A percentile compares a stretch with the other conserved stretches of the same genome.
phyloP scores from a whole-genome alignment of 345 rosid genomes.

The Abelmoschus esculentus region DNA sequence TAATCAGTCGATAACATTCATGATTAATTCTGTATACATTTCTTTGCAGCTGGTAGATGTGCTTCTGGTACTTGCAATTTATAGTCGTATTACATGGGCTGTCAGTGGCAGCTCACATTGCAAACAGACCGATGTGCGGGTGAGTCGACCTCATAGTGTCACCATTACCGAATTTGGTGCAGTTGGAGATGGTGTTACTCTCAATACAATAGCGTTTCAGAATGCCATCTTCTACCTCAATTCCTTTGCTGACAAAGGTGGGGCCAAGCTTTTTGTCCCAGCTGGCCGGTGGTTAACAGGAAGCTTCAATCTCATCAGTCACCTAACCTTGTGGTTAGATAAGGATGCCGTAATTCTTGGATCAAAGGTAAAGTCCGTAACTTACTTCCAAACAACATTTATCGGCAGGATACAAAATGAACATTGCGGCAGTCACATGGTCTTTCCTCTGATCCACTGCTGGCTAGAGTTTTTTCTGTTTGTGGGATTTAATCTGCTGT shows the following conservation, averaged over 20 bases:
- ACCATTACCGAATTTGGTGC: constrained; percentile 96
- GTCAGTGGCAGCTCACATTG: constrained; percentile 48
- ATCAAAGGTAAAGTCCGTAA: constrained; percentile 53
- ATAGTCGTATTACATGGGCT: constrained; percentile 40
- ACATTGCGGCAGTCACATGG: neutral
- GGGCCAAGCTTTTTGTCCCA: constrained; percentile 96
- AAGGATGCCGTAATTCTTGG: constrained; percentile 88
- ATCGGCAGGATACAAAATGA: neutral
- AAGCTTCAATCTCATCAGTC: constrained; percentile 92
- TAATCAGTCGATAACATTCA: neutral
- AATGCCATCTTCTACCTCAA: constrained; percentile 96
- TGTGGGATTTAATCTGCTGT: neutral
- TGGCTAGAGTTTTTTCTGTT: neutral
- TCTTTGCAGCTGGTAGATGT: constrained; percentile 64
- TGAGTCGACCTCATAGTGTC: constrained; percentile 84
- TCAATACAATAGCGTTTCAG: constrained; percentile 95
- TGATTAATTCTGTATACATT: constrained; percentile 14
- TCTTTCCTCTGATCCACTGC: neutral
- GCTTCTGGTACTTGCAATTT: constrained; percentile 53
- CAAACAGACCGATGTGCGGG: constrained; percentile 30
- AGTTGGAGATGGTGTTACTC: constrained; percentile 87
- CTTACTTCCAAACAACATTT: neutral
- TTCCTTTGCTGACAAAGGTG: constrained; percentile 93
- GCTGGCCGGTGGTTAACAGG: constrained; percentile 97
- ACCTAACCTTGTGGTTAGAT: constrained; percentile 83